Evolutionary conservation across 2,329 filamentous ascomycete genomes (phyloP), one percentile per base, ranked within the genome.

Genomic region (Paramyrothecium roridum): DNA sequence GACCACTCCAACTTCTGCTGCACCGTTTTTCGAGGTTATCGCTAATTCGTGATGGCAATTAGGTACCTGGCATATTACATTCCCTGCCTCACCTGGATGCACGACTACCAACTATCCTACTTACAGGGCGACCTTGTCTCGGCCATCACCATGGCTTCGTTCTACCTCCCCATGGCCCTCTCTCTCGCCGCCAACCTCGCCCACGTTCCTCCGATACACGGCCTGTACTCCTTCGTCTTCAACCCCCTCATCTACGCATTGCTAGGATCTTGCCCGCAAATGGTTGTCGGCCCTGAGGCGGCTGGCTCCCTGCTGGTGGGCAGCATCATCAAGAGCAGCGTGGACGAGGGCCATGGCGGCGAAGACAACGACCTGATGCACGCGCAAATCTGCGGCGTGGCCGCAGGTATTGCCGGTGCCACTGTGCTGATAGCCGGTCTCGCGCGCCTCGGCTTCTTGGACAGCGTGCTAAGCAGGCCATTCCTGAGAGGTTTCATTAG

Each of bases 151-250:
- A 88, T 99, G 77, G 91, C 93, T n/a, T 96, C 93, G 23, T 95
- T 99, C 76, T 99, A 99, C 71, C 89, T 99, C 40, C 95, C 95
- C 52, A 97, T 99, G 93, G 89, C 92, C 0, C 82, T 99, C 16
- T 98, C 95, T 0, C 88, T 96, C 60, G 92, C 95, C 54, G 86
- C 91, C 45, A 98, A 98, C 67, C 85, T 99, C 46, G 92, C 89
- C 7, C 95, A 98, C 69, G 86, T 97, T 2, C 92, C 93, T 10
- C 89, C 95, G 0, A 93, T 98, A 65, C 93, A 96, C 67, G 95
- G 95, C 1, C 81, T 99, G 3, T 99, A 98, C 74, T 85, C 90
- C 17, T 98, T 97, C 69, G 90, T 96, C 59, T 91, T 98, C 76
- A 93, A 93, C 56, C 95, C 95, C 0, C 75, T 98, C 53, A 80